These are phyloP conservation scores for Haplosporangium sp. DNA, from an alignment of 371 early-diverging fungal genomes.

Conservation along the genomic window DNA sequence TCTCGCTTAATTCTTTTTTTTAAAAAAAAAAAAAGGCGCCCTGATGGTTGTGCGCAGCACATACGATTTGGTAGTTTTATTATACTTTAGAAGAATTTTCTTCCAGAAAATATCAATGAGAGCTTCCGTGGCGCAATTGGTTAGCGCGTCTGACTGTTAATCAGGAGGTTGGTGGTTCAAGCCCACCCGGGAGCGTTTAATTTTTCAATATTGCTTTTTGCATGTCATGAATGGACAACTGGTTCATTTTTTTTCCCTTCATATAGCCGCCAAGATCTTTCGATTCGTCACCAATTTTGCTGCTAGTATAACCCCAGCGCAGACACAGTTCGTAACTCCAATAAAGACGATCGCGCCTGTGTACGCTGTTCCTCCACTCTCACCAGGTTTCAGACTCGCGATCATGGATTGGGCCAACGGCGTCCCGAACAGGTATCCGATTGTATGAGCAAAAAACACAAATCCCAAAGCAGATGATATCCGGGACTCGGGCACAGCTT, in stretches of 20 bases:
- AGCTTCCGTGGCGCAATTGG: too few relatives aligned
- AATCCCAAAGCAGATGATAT: constrained; percentile 25
- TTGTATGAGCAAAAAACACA: constrained; percentile 21
- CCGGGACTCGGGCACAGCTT: background rate
- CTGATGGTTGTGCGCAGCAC: too few relatives aligned
- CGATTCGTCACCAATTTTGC: background rate
- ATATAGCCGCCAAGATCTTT: background rate
- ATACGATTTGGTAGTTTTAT: too few relatives aligned
- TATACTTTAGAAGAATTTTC: too few relatives aligned
- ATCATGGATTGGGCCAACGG: constrained; percentile 18
- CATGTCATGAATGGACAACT: too few relatives aligned
- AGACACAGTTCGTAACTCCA: constrained; percentile 8
- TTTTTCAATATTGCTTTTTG: background rate
- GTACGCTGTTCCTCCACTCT: background rate
- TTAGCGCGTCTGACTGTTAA: constrained; percentile 10
- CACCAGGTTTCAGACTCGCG: background rate
- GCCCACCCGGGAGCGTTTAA: constrained; percentile 18
- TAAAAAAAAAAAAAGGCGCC: too few relatives aligned
- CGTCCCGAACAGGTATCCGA: constrained; percentile 27
- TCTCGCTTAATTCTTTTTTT: too few relatives aligned
- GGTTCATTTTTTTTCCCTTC: background rate
- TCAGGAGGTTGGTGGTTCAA: constrained; percentile 20
- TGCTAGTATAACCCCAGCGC: background rate
- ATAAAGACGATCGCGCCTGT: constrained; percentile 14
- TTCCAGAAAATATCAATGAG: too few relatives aligned